These are phyloP conservation scores for Moniliophthora roreri DNA, from an alignment of 1,284 basidiomycete species.

Conservation along the genomic window DNA sequence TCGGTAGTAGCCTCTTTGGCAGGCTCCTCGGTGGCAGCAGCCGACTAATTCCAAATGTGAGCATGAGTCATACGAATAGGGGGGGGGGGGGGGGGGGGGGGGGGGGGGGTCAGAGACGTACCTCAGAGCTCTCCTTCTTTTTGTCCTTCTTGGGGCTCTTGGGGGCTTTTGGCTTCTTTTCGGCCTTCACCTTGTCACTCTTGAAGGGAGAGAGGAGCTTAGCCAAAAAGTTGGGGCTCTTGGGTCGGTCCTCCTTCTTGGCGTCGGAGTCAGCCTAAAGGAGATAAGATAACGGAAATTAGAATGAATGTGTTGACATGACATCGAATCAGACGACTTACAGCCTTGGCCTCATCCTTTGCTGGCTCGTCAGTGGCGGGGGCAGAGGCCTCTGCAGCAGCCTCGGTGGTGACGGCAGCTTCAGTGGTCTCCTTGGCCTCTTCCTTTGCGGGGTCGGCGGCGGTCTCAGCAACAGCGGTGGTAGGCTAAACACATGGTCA, in stretches of 20 bases:
- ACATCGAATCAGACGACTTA: constrained; percentile 35
- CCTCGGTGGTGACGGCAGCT: constrained; percentile 12
- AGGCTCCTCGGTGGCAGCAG: constrained; percentile 26
- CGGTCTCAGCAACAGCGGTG: constrained; percentile 26
- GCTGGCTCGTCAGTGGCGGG: constrained; percentile 39
- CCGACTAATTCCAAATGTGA: constrained; percentile 25
- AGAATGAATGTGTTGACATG: neutral
- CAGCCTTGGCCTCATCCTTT: constrained; percentile 64
- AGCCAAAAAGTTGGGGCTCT: constrained; percentile 70
- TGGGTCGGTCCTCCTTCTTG: constrained; percentile 74
- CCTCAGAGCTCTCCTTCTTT: constrained; percentile 55
- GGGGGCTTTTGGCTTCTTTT: constrained; percentile 66
- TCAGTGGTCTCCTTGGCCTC: constrained; percentile 17
- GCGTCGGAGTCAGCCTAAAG: constrained; percentile 38
- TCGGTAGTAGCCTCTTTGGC: constrained; percentile 29
- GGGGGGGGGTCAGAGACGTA: constrained; percentile 16
- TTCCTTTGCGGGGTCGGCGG: constrained; percentile 27
- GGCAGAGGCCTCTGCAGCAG: constrained; percentile 30
- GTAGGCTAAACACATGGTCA: constrained; percentile 21
- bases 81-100: neutral
- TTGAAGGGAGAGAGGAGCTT: constrained; percentile 78
- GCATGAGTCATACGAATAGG: constrained; percentile 9
- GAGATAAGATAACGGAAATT: constrained; percentile 10
- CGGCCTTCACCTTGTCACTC: constrained; percentile 62
- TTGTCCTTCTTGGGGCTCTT: constrained; percentile 72